Evolutionary conservation across 495 filamentous ascomycete genomes (phyloP).

Genomic region (Tuber calosporum): DNA sequence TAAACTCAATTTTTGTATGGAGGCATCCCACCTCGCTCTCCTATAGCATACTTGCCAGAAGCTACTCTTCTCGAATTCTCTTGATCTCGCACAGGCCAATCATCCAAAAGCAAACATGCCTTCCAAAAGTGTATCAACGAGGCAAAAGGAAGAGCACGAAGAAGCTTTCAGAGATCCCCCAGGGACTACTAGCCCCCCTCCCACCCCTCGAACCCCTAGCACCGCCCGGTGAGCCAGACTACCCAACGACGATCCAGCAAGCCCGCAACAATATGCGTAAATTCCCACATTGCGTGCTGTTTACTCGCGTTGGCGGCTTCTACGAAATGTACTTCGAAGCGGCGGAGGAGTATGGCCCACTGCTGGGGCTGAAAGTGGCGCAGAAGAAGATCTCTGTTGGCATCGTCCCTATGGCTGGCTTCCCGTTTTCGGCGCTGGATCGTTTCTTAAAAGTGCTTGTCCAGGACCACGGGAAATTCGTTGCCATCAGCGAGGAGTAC

Average conservation of each 20-base stretch:
- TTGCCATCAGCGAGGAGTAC: slow-evolving; percentile 92
- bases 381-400: slow-evolving; percentile 56
- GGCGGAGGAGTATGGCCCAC: slow-evolving; percentile 75
- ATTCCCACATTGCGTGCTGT: slow-evolving; percentile 68
- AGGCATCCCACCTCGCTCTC: not conserved
- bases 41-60: not conserved
- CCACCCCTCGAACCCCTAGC: slow-evolving; percentile 15
- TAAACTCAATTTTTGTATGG: not conserved
- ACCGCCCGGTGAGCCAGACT: slow-evolving; percentile 41
- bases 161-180: slow-evolving; percentile 25
- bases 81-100: not conserved
- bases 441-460: slow-evolving; percentile 87
- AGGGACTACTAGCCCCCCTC: slow-evolving; percentile 18
- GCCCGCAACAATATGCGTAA: slow-evolving; percentile 83
- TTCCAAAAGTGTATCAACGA: slow-evolving; percentile 10
- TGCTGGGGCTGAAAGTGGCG: slow-evolving; percentile 83
- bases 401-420: slow-evolving; percentile 55
- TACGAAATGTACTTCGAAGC: slow-evolving; percentile 97
- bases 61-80: not conserved
- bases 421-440: slow-evolving; percentile 86
- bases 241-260: slow-evolving; percentile 82
- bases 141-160: slow-evolving; percentile 24
- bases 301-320: slow-evolving; percentile 88
- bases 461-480: slow-evolving; percentile 78
- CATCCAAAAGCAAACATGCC: not conserved